Evolutionary conservation across 2,329 filamentous ascomycete species (phyloP), one percentile per base, ranked within the genome.

Genomic region (Leptographium flavum): DNA sequence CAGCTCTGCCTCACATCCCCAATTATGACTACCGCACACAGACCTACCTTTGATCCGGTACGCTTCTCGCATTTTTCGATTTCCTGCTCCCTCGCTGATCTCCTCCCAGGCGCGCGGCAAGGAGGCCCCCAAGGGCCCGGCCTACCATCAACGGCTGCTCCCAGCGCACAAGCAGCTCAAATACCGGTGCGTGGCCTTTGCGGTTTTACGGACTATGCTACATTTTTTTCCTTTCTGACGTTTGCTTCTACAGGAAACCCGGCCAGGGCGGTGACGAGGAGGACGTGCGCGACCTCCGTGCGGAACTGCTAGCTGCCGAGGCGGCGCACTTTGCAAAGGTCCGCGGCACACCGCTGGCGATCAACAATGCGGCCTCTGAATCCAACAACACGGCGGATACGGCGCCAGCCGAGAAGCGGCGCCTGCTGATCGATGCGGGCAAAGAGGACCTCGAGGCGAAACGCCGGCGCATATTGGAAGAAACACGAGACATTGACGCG

Each of bases 41-140:
- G 92, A 67, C 92, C 92, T 46, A 98, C 92, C 0, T 98, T 98
- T 60, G 92, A 98, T 62, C 92, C 92, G 53, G 85, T 88, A 74
- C 52, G 71, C 53, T 27, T 17, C 36, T 9, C 2, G 23, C 8
- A n/a, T 3, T 11, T 9, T 8, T 17, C n/a, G n/a, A 32, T n/a
- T n/a, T 35, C 6, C 17, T 28, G 3, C 3, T 17, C 3, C 14
- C 5, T 25, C 8, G 31, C 21, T 39, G 36, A 32, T 5, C 4
- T n/a, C 27, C 2, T n/a, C 28, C 39, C 52, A 87, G 83, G 88
- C 90, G 36, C 79, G 82, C 60, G 92, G 92, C 61, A 95, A 95
- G 71, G 92, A 98, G 65, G 87, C 88, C 57, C 82, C 87, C 49
- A 83, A 87, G 57, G 92, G 92, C 40, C 85, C 87, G 42, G 90